phyloP scores from a whole-genome alignment of 2,329 filamentous ascomycete species.

The Aspergillus sp. region DNA sequence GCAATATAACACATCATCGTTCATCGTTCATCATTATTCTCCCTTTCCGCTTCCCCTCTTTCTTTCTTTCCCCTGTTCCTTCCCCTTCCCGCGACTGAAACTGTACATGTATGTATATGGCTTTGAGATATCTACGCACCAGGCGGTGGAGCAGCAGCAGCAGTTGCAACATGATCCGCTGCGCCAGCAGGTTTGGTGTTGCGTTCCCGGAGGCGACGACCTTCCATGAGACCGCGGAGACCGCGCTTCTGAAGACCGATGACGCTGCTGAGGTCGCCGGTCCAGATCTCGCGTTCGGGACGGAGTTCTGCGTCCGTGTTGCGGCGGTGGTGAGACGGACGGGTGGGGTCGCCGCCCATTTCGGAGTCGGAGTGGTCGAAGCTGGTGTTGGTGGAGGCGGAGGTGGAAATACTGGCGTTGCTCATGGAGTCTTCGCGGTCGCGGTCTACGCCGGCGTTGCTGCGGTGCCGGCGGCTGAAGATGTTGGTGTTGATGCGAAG shows the following conservation, averaged over 20 bases:
- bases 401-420: constrained; percentile 42
- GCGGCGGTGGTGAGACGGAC: constrained; percentile 43
- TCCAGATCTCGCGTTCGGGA: constrained; percentile 70
- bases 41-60: background rate
- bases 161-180: background rate
- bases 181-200: constrained; percentile 42
- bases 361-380: constrained; percentile 43
- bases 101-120: background rate
- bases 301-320: constrained; percentile 37
- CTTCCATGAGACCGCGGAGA: constrained; percentile 90
- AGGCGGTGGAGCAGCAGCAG: background rate
- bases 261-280: constrained; percentile 72
- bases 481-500: constrained; percentile 46
- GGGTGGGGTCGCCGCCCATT: constrained; percentile 34
- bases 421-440: constrained; percentile 45
- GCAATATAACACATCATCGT: background rate
- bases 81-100: background rate
- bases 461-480: constrained; percentile 27
- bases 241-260: constrained; percentile 95
- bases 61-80: background rate
- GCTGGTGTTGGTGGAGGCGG: constrained; percentile 39
- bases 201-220: constrained; percentile 78
- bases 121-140: background rate
- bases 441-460: constrained; percentile 27
- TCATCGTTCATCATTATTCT: background rate